These are phyloP conservation scores for Massariosphaeria phaeospora DNA, from an alignment of 495 filamentous ascomycete genomes.

Conservation along the genomic window DNA sequence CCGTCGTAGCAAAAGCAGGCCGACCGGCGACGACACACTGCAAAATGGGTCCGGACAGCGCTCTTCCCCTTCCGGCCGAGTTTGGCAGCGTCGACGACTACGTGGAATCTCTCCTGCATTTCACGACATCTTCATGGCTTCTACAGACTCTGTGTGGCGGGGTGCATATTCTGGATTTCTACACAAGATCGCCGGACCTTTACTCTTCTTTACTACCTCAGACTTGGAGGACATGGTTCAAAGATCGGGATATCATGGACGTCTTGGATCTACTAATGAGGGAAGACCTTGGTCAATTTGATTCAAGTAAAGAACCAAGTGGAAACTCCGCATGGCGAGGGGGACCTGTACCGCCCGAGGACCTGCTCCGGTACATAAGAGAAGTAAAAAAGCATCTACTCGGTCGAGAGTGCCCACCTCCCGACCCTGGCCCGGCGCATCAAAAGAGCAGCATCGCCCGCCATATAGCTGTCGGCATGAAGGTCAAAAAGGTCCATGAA, in stretches of 20 bases:
- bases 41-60: constrained; percentile 47
- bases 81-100: constrained; percentile 64
- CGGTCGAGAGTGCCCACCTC: constrained; percentile 50
- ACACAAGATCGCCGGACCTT: constrained; percentile 75
- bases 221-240: constrained; percentile 76
- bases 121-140: constrained; percentile 67
- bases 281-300: constrained; percentile 55
- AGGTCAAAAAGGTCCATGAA: constrained; percentile 91
- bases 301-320: constrained; percentile 10
- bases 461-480: constrained; percentile 85
- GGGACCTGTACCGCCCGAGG: constrained; percentile 57
- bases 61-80: constrained; percentile 55
- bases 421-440: neutral
- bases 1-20: no score
- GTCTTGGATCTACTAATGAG: constrained; percentile 74
- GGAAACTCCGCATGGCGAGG: constrained; percentile 44
- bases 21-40: neutral
- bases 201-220: constrained; percentile 68
- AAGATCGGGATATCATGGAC: constrained; percentile 60
- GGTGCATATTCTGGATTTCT: constrained; percentile 92
- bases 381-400: constrained; percentile 68
- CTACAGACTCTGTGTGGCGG: constrained; percentile 87
- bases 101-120: constrained; percentile 69
- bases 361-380: constrained; percentile 66
- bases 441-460: constrained; percentile 50